These are phyloP conservation scores for Didymella segeticola DNA, from an alignment of 2,329 filamentous ascomycete species.

Conservation along the genomic window DNA sequence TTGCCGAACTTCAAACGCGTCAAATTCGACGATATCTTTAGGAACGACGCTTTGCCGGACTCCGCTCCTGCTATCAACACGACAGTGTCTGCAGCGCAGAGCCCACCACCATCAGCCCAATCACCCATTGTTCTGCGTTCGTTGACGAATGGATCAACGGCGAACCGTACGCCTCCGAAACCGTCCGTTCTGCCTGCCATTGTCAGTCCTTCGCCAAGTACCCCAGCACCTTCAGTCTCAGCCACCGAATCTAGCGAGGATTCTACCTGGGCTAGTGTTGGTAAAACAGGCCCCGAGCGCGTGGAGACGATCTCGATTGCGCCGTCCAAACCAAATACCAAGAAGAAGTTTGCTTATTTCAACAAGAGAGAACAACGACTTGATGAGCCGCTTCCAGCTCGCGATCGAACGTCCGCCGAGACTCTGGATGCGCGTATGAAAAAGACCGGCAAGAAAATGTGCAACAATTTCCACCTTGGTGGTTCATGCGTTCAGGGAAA, in stretches of 20 bases:
- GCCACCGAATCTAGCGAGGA: slow-evolving; percentile 24
- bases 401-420: slow-evolving; percentile 30
- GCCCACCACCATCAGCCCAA: slow-evolving; percentile 18
- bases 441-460: slow-evolving; percentile 40
- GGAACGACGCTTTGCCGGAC: slow-evolving; percentile 49
- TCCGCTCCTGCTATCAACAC: slow-evolving; percentile 19
- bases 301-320: slow-evolving; percentile 51
- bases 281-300: slow-evolving; percentile 41
- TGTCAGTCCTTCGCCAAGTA: slow-evolving; percentile 27
- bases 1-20: slow-evolving; percentile 50
- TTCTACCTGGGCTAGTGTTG: slow-evolving; percentile 49
- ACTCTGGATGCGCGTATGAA: slow-evolving; percentile 43
- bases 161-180: slow-evolving; percentile 21
- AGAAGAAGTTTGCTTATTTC: slow-evolving; percentile 49
- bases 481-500: slow-evolving; percentile 50
- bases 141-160: slow-evolving; percentile 19
- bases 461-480: slow-evolving; percentile 45
- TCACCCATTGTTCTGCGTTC: slow-evolving; percentile 17
- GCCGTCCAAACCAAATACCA: slow-evolving; percentile 28
- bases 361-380: slow-evolving; percentile 54
- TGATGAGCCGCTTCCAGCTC: slow-evolving; percentile 48
- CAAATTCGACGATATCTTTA: slow-evolving; percentile 53
- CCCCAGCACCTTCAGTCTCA: slow-evolving; percentile 29
- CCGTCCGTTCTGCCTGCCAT: slow-evolving; percentile 20
- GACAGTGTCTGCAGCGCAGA: slow-evolving; percentile 7